phyloP scores from a whole-genome alignment of 768 basidiomycete species.

The Tricholoma hemisulphureum region DNA sequence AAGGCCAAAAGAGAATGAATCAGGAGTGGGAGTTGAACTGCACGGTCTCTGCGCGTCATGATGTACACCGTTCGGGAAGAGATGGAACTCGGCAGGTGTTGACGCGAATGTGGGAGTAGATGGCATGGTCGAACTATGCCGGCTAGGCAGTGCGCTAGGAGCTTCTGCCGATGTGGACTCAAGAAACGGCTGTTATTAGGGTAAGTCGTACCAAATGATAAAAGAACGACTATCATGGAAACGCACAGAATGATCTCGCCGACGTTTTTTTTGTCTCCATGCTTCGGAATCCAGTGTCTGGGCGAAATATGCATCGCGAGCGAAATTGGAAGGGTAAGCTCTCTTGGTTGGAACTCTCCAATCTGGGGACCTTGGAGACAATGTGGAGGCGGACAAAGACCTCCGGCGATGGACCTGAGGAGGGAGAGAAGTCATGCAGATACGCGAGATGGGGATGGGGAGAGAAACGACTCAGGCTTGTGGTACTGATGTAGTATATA shows the following conservation, averaged over 20 bases:
- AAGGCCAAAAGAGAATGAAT: constrained; percentile 13
- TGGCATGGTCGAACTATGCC: constrained; percentile 13
- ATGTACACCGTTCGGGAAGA: constrained; percentile 34
- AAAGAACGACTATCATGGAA: constrained; percentile 19
- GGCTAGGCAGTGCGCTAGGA: constrained; percentile 11
- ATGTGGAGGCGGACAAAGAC: constrained; percentile 51
- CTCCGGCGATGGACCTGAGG: constrained; percentile 43
- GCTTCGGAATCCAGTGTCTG: constrained; percentile 53
- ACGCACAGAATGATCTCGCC: constrained; percentile 48
- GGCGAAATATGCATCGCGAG: constrained; percentile 27
- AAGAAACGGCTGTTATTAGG: constrained; percentile 24
- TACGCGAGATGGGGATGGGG: neutral
- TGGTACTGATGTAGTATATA: too few species aligned
- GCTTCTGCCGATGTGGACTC: constrained; percentile 19
- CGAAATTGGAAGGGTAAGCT: constrained; percentile 39
- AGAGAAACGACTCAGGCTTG: too few species aligned
- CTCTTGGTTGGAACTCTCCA: constrained; percentile 51
- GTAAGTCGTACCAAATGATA: constrained; percentile 7
- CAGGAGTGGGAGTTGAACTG: constrained; percentile 15
- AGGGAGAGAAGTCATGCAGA: constrained; percentile 33
- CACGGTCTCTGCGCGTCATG: constrained; percentile 12
- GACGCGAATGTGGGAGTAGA: constrained; percentile 39
- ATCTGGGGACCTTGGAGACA: constrained; percentile 35
- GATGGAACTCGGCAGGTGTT: constrained; percentile 48
- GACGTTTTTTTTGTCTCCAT: constrained; percentile 55